These are phyloP conservation scores for Schizochytrium sp. DNA, from an alignment of 108 stramenopile species.

Conservation along the genomic window DNA sequence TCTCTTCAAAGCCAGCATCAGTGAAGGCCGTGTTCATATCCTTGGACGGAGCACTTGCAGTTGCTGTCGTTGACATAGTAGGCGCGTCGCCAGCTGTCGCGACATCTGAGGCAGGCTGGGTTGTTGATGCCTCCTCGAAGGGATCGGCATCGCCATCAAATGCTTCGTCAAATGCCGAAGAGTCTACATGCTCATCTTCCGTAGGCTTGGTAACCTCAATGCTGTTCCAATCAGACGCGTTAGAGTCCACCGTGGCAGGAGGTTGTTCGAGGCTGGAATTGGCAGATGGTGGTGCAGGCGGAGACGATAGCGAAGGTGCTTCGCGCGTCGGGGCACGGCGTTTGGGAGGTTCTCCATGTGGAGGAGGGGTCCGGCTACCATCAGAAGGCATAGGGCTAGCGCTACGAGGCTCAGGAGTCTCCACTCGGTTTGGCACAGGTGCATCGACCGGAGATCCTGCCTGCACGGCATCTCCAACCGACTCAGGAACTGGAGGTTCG, in stretches of 20 bases:
- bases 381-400: too few relatives aligned
- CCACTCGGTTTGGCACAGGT: too few relatives aligned
- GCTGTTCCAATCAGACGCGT: constrained; percentile 9
- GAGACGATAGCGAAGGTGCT: neutral
- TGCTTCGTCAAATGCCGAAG: constrained; percentile 12
- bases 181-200: neutral
- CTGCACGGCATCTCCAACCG: neutral
- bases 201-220: neutral
- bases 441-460: neutral
- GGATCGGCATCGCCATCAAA: constrained; percentile 11
- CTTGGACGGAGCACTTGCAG: neutral
- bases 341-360: neutral
- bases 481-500: neutral
- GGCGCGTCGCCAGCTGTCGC: neutral
- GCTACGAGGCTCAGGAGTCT: too few relatives aligned
- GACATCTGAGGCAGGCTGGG: constrained; percentile 18
- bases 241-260: neutral
- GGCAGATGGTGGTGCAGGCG: neutral
- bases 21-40: neutral
- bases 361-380: too few relatives aligned
- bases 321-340: constrained; percentile 2
- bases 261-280: neutral
- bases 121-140: constrained; percentile 1
- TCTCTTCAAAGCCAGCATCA: constrained; percentile 12
- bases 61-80: neutral